Conservation (phyloP, 495 filamentous ascomycete genomes). For the Hyaloscypha variabilis region DNA sequence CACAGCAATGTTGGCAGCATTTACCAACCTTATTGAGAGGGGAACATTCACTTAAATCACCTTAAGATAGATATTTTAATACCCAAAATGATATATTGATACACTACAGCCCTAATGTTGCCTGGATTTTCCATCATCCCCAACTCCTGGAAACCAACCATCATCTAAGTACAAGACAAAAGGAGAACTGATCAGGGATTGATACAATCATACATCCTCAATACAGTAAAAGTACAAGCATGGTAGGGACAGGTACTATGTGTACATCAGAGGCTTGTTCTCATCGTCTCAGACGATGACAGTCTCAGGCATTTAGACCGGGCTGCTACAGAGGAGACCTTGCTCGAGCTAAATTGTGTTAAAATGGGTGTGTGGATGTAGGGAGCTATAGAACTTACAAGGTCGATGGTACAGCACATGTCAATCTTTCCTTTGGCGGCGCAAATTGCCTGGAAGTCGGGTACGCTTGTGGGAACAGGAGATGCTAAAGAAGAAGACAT, state of each 20-base stretch:
- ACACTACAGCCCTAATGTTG: constrained; percentile 1
- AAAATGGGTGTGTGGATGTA: not conserved
- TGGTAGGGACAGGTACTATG: not conserved
- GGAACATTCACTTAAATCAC: too few species aligned
- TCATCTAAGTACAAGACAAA: not conserved
- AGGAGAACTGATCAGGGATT: not conserved
- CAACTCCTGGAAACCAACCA: not conserved
- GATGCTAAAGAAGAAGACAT: constrained; percentile 27
- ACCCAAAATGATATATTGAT: not conserved
- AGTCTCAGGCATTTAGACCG: not conserved
- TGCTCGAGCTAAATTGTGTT: constrained; percentile 12
- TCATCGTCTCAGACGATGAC: not conserved
- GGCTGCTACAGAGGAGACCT: constrained; percentile 21
- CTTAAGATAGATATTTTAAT: not conserved
- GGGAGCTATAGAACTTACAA: constrained; percentile 21
- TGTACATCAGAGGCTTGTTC: not conserved
- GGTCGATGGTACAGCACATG: constrained; percentile 40
- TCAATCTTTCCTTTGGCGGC: constrained; percentile 39
- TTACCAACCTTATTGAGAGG: too few species aligned
- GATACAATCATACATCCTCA: not conserved
- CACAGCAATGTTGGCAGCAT: too few species aligned
- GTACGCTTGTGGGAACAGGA: constrained; percentile 30
- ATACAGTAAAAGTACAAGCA: too few species aligned
- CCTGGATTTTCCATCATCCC: not conserved
- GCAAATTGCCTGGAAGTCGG: constrained; percentile 34